phyloP scores from a whole-genome alignment of 257 asterid species.

The Eucommia ulmoides region DNA sequence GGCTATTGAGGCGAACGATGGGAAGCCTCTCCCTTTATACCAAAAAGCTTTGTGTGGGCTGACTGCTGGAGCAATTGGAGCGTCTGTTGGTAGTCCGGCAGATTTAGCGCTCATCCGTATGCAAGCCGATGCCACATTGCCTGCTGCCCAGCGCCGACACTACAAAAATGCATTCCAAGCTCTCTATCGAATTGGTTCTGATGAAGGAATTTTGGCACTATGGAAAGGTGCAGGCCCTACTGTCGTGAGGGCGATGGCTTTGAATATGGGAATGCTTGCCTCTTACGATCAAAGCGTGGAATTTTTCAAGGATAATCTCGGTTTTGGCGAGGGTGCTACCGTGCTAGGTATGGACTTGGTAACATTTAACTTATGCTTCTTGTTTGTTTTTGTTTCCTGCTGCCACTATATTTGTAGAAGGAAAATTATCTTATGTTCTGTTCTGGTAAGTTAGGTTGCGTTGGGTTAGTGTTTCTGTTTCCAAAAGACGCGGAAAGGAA shows the following conservation, averaged over 20 bases:
- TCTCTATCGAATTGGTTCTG: slow-evolving; percentile 54
- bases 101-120: slow-evolving; percentile 94
- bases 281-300: slow-evolving; percentile 92
- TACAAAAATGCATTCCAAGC: slow-evolving; percentile 88
- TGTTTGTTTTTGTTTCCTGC: neutral
- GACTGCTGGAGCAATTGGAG: slow-evolving; percentile 98
- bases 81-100: slow-evolving; percentile 84
- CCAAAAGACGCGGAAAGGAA: too few species aligned
- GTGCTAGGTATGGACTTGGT: slow-evolving; percentile 48
- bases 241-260: slow-evolving; percentile 98
- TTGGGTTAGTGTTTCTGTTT: too few species aligned
- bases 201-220: slow-evolving; percentile 82
- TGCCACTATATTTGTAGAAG: too few species aligned
- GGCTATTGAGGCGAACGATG: slow-evolving; percentile 88
- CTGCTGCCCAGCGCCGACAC: slow-evolving; percentile 69
- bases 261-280: slow-evolving; percentile 99
- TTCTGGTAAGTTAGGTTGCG: too few species aligned
- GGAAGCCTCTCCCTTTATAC: slow-evolving; percentile 80
- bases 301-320: slow-evolving; percentile 57
- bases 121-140: slow-evolving; percentile 98
- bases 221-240: slow-evolving; percentile 99
- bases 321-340: slow-evolving; percentile 64
- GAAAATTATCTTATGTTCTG: too few species aligned
- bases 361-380: neutral
- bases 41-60: slow-evolving; percentile 95